These are phyloP conservation scores for Laetiporus sulphureus DNA, from an alignment of 1,284 basidiomycete genomes.

Conservation along the genomic window DNA sequence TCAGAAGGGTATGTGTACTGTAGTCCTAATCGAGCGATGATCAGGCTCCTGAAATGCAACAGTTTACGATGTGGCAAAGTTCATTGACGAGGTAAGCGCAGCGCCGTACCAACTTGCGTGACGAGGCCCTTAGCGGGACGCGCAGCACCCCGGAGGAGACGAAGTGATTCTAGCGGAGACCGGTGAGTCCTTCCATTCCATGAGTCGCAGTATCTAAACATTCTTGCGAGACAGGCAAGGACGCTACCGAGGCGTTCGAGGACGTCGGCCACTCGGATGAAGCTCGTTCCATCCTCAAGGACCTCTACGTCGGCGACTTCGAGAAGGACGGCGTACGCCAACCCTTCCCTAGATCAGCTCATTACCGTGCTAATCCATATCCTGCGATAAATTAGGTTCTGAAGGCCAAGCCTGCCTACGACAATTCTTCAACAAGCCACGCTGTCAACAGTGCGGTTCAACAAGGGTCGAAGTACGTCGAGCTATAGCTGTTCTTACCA, in stretches of 20 bases:
- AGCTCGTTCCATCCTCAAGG: conserved; percentile 82
- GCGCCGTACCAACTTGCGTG: background rate
- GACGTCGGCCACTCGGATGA: conserved; percentile 99
- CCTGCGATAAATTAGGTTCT: conserved; percentile 31
- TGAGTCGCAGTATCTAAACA: background rate
- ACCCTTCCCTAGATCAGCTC: background rate
- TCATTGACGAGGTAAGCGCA: conserved; percentile 86
- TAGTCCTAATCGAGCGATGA: conserved; percentile 14
- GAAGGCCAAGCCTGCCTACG: conserved; percentile 40
- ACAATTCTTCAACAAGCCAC: conserved; percentile 21
- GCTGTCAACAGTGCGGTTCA: conserved; percentile 49
- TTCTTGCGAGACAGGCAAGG: conserved; percentile 57
- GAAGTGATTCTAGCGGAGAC: conserved; percentile 93
- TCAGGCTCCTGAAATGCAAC: conserved; percentile 28
- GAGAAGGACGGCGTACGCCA: conserved; percentile 59
- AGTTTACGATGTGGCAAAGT: conserved; percentile 95
- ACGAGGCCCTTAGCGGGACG: background rate
- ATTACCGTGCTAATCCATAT: background rate
- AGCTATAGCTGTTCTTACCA: too few species aligned
- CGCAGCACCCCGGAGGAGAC: conserved; percentile 93
- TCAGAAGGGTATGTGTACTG: conserved; percentile 61
- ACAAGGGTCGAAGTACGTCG: conserved; percentile 62
- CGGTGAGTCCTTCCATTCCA: conserved; percentile 48
- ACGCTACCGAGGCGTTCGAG: conserved; percentile 98
- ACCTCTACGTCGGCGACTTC: conserved; percentile 75